Percentiles rank a stretch among this genome's conserved stretches.
These are phyloP conservation scores for Metschnikowia anglica DNA, from an alignment of 805 yeast genomes.

Conservation along the genomic window DNA sequence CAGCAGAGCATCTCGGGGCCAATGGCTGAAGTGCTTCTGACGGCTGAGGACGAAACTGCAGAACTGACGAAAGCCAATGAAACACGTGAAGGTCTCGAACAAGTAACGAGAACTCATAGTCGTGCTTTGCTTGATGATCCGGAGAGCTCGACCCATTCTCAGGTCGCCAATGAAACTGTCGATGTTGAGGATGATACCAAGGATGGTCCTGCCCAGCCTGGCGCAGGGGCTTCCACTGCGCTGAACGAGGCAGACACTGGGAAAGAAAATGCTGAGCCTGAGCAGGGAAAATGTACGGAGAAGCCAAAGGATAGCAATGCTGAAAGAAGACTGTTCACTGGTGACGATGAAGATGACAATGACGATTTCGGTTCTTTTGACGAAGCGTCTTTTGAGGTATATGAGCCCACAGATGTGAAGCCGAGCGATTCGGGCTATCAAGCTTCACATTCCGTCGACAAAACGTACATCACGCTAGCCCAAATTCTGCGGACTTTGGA, in stretches of 20 bases:
- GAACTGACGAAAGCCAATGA: not conserved
- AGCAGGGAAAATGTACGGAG: too few relatives aligned
- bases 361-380: slow-evolving; percentile 42
- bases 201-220: too few relatives aligned
- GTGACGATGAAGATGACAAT: slow-evolving; percentile 26
- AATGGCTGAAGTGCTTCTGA: not conserved
- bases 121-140: not conserved
- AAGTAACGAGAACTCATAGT: not conserved
- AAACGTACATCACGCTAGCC: slow-evolving; percentile 3
- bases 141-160: not conserved
- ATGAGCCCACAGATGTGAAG: not conserved
- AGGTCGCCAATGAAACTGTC: not conserved
- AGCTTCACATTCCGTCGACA: not conserved
- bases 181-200: not conserved
- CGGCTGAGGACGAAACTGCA: not conserved
- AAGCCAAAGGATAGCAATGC: not conserved
- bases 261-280: too few relatives aligned
- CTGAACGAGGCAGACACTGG: too few relatives aligned
- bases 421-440: not conserved
- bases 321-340: too few relatives aligned
- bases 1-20: not conserved
- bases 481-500: slow-evolving; percentile 14
- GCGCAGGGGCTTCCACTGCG: too few relatives aligned
- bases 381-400: slow-evolving; percentile 32
- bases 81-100: not conserved